These are phyloP conservation scores for Berkeleyomyces rouxiae DNA, from an alignment of 2,329 filamentous ascomycete species.

Conservation along the genomic window DNA sequence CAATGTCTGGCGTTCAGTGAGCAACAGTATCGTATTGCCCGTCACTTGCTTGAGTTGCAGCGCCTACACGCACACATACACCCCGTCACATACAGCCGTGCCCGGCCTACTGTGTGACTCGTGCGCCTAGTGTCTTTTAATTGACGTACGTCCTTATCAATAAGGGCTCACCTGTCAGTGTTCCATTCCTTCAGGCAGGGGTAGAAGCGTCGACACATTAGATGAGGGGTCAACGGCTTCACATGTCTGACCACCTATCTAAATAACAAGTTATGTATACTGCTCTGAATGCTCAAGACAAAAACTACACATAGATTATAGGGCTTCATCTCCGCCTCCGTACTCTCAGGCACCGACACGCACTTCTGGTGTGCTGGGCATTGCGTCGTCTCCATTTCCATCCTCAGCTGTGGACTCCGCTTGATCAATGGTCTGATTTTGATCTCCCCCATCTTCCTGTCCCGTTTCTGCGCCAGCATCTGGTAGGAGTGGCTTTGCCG, in stretches of 20 bases:
- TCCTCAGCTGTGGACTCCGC: not conserved
- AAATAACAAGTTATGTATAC: not conserved
- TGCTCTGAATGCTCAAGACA: not conserved
- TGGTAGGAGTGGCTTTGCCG: constrained; percentile 18
- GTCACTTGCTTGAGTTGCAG: too few relatives aligned
- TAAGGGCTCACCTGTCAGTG: not conserved
- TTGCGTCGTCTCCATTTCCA: not conserved
- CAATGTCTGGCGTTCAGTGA: too few relatives aligned
- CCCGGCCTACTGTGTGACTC: not conserved
- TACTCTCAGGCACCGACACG: not conserved
- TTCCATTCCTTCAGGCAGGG: not conserved
- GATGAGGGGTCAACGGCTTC: not conserved
- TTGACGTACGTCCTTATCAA: not conserved
- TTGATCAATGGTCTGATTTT: not conserved
- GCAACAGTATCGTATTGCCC: too few relatives aligned
- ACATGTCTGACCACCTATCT: not conserved
- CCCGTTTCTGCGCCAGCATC: not conserved
- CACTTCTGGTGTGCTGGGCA: not conserved
- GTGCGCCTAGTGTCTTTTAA: not conserved
- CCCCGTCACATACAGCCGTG: not conserved
- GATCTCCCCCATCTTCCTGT: not conserved
- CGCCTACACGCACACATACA: not conserved
- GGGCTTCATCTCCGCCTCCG: not conserved
- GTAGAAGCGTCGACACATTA: not conserved
- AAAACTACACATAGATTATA: not conserved